Base-by-base conservation (phyloP, 345 rosid species). In the Aquilaria sinensis region DNA sequence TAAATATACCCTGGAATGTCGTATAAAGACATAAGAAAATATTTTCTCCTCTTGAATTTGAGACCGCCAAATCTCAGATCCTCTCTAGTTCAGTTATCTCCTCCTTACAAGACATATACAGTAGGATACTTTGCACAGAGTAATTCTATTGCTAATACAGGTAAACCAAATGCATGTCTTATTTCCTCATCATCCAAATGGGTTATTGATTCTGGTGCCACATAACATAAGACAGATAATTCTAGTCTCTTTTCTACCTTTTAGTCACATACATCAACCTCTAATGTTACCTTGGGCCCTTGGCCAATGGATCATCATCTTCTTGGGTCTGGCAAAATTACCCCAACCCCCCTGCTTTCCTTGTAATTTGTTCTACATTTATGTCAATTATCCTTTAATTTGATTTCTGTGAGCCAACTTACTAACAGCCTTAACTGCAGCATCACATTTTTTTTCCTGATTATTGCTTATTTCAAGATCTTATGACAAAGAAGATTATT, bases 31-130 rank as follows among this genome's bases (percentile, higher is more conserved):
- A 23, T 23, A 23, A 23, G 23, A 23, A 23, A 23, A 23, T 23
- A 23, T 23, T 23, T 23, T 23, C 56, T 0, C 12, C 41, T 30
- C 12, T 31, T 6, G 29, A 64, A 13, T 46, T 43, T 64, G 46
- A 55, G 8, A 29, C 13, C 29, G 53, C 31, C 0, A 55, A 64
- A 23, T 64, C 67, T 30, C 59, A 64, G 6, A 41, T 54, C 5
- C 52, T 64, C 6, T 29, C 52, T 9, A 43, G 51, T 30, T 16
- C 37, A 2, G 43, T 53, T 33, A 41, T 64, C 13, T 31, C 60
- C 23, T 43, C 59, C 9, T 15, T 64, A 1, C 34, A 64, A 0
- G 56, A 60, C 3, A 50, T 16, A 4, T 9, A 12, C 6, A 10
- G 15, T 1, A 12, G 52, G 6, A 11, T 50, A 7, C n/a, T 31